Base-by-base conservation (phyloP, 1,284 basidiomycete genomes). In the Macrocybe sp. region DNA sequence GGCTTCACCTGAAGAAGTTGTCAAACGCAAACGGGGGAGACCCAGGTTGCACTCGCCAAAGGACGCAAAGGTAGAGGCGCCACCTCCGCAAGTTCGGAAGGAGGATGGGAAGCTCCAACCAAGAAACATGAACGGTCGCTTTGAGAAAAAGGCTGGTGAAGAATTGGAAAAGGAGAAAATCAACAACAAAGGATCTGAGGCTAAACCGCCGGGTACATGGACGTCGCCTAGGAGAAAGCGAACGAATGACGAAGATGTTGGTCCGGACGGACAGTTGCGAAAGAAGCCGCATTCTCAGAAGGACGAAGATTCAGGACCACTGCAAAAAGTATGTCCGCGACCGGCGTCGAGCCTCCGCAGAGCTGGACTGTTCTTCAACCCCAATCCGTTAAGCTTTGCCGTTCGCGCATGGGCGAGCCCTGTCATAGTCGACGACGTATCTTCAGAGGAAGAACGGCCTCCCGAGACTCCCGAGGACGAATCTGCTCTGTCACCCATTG, bases 391-490 rank as follows among this genome's bases (percentile, higher is more conserved):
- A 34, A 68, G 64, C 45, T 76, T 68, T 58, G 74, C 74, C 4
- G 53, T 66, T 36, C 64, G 70, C 40, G 71, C 71, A 0, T 76
- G 73, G 74, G 66, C 64, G 37, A 68, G 72, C 33, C 70, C 71
- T 34, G 63, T 76, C 7, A 55, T 68, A 7, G 52, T 69, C 47
- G 67, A 72, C 43, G 67, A 70, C 29, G 65, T 65, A 4, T 64
- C 64, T 7, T 70, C 72, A 30, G 11, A n/a, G 11, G 72, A 76
- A 49, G 75, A 74, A 44, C 70, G 68, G 39, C 67, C 70, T 14
- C 76, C 76, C 11, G 72, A 73, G 35, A 81, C 78, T 4, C 78
- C 73, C 4, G 73, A 78, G 28, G 76, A 79, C 52, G 56, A 64
- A 22, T 56, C 59, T 12, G 57, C 22, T 3, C 22, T 22, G 22